Conservation (phyloP, 192 early-diverging fungal species). For the Spinellus fusiger region DNA sequence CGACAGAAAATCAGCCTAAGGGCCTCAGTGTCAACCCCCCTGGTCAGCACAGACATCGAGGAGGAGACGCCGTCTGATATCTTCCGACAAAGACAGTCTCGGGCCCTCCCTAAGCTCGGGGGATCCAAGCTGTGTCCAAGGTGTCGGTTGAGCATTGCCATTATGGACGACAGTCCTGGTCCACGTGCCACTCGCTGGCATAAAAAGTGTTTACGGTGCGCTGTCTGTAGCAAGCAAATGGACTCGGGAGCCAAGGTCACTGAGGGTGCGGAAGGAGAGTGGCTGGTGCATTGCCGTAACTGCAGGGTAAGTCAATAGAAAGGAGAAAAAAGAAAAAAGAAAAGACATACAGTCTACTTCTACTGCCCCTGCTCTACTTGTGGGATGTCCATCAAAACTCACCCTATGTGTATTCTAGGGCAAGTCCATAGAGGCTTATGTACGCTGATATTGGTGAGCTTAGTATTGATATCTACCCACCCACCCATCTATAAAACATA, state of each 20-base stretch:
- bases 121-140: conserved; percentile 41
- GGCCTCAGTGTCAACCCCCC: not conserved
- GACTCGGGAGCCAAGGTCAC: conserved; percentile 41
- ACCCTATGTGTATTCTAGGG: too few species aligned
- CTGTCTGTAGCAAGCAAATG: conserved; percentile 41
- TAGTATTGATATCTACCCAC: too few species aligned
- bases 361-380: too few species aligned
- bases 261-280: conserved; percentile 23
- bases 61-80: conserved; percentile 7
- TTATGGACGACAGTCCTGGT: conserved; percentile 46
- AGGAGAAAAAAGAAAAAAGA: not conserved
- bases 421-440: not conserved
- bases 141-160: conserved; percentile 36
- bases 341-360: not conserved
- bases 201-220: conserved; percentile 46
- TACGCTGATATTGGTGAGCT: not conserved
- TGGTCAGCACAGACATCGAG: not conserved
- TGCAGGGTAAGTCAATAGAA: conserved; percentile 38
- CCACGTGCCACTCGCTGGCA: conserved; percentile 46
- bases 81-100: conserved; percentile 25
- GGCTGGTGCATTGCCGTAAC: conserved; percentile 37
- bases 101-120: conserved; percentile 39
- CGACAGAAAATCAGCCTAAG: not conserved
- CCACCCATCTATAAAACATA: too few species aligned
- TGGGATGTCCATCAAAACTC: too few species aligned